Percentiles rank a stretch among this genome's conserved stretches.
phyloP scores from a whole-genome alignment of 2,329 filamentous ascomycete species.

The Geosmithia flava region DNA sequence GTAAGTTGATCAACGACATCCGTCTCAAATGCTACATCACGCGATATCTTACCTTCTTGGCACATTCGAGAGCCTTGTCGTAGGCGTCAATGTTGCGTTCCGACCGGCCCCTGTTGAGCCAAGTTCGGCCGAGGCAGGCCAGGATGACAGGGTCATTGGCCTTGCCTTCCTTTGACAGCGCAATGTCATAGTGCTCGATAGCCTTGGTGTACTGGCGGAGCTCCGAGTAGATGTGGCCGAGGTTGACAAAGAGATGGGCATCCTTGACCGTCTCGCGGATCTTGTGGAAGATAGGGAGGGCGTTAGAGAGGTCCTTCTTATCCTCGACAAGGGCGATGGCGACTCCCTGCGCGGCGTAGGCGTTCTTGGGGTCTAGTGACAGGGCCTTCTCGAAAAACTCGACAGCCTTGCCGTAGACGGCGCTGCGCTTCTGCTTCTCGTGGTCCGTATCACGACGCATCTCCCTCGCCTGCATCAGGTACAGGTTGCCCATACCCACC shows the following conservation, averaged over 20 bases:
- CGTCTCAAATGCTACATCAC: not conserved
- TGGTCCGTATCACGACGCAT: conserved; percentile 85
- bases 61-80: conserved; percentile 44
- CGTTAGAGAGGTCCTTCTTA: conserved; percentile 74
- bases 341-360: conserved; percentile 90
- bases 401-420: conserved; percentile 79
- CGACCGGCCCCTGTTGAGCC: conserved; percentile 65
- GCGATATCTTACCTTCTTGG: conserved; percentile 39
- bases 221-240: conserved; percentile 88
- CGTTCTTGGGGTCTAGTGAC: conserved; percentile 88
- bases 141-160: conserved; percentile 64
- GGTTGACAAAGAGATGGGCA: conserved; percentile 77
- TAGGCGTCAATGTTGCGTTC: conserved; percentile 47
- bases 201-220: conserved; percentile 81
- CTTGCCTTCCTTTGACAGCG: conserved; percentile 66
- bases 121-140: conserved; percentile 77
- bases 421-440: conserved; percentile 82
- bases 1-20: not conserved
- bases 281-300: conserved; percentile 79
- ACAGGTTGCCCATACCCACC: conserved; percentile 92
- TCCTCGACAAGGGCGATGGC: conserved; percentile 92
- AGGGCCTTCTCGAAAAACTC: conserved; percentile 98
- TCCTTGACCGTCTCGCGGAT: conserved; percentile 85
- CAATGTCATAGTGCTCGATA: conserved; percentile 88
- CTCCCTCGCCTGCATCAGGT: conserved; percentile 76